Evolutionary conservation across 163 green algal genomes (phyloP).

Genomic region (Chlamydomonas reinhardtii): DNA sequence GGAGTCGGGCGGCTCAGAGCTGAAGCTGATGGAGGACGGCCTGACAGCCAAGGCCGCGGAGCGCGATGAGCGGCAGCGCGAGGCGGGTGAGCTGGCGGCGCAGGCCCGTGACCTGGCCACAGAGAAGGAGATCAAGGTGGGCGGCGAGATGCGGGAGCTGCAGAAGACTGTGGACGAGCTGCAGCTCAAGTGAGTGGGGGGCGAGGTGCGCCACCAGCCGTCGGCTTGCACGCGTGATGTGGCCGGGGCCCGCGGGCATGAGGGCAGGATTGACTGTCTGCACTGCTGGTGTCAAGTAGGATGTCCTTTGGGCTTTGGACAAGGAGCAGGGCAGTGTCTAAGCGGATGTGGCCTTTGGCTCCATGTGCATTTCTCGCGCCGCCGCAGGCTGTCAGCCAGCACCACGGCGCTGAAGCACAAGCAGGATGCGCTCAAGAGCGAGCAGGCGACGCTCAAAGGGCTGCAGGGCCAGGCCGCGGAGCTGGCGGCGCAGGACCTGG

Average conservation of each 20-base stretch:
- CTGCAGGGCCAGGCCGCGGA: slow-evolving; percentile 63
- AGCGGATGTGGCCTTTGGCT: too few relatives aligned
- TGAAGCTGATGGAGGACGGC: slow-evolving; percentile 48
- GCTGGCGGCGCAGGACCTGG: slow-evolving; percentile 57
- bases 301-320: too few relatives aligned
- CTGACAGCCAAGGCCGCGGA: slow-evolving; percentile 58
- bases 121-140: slow-evolving; percentile 88
- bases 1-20: slow-evolving; percentile 60
- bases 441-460: slow-evolving; percentile 62
- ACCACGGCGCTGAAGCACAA: slow-evolving; percentile 83
- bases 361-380: too few relatives aligned
- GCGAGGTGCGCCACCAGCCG: too few relatives aligned
- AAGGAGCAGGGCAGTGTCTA: too few relatives aligned
- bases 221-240: too few relatives aligned
- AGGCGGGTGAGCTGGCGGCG: slow-evolving; percentile 63
- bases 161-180: slow-evolving; percentile 81
- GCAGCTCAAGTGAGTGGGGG: slow-evolving; percentile 73
- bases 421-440: slow-evolving; percentile 74
- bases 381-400: slow-evolving; percentile 82
- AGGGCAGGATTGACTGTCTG: too few relatives aligned
- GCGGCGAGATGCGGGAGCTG: slow-evolving; percentile 87
- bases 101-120: slow-evolving; percentile 77
- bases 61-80: slow-evolving; percentile 40
- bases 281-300: too few relatives aligned
- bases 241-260: too few relatives aligned